A percentile compares a stretch with the other conserved stretches of the same genome.
Evolutionary conservation across 768 basidiomycete genomes (phyloP).

Genomic region (Saitozyma podzolica): DNA sequence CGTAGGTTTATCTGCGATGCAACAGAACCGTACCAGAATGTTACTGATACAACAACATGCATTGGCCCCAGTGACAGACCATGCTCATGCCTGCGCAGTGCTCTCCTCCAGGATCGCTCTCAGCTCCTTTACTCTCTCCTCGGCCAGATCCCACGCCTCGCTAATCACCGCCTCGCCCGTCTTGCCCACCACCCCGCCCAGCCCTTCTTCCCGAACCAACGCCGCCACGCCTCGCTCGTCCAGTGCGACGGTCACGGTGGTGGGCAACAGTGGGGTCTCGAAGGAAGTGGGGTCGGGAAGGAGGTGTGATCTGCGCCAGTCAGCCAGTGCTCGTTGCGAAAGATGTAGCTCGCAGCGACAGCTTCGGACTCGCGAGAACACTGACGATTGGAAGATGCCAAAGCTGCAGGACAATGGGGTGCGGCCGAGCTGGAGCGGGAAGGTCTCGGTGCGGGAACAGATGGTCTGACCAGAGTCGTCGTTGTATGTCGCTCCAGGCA

Average conservation of each 20-base stretch:
- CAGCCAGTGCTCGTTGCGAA: background rate
- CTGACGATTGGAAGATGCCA: conserved; percentile 79
- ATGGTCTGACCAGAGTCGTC: conserved; percentile 65
- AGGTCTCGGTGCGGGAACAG: conserved; percentile 57
- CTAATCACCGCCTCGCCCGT: conserved; percentile 45
- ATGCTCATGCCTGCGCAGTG: background rate
- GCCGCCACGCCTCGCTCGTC: conserved; percentile 32
- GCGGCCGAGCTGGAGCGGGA: conserved; percentile 34
- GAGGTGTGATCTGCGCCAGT: conserved; percentile 59
- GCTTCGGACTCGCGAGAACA: conserved; percentile 11
- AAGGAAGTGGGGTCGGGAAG: conserved; percentile 77
- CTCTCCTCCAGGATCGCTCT: conserved; percentile 33
- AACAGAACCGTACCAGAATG: too few relatives aligned
- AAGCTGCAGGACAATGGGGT: conserved; percentile 62
- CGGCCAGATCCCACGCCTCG: conserved; percentile 36
- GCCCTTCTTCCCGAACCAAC: conserved; percentile 44
- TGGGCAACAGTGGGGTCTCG: conserved; percentile 81
- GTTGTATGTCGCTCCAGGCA: conserved; percentile 72
- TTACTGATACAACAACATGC: too few relatives aligned
- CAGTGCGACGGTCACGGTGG: conserved; percentile 54
- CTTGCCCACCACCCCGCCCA: conserved; percentile 39
- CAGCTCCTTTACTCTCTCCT: conserved; percentile 33
- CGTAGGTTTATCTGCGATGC: too few relatives aligned
- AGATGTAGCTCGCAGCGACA: background rate
- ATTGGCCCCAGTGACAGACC: too few relatives aligned